phyloP scores from a whole-genome alignment of 2,329 filamentous ascomycete species.

The Alternaria incomplexa region DNA sequence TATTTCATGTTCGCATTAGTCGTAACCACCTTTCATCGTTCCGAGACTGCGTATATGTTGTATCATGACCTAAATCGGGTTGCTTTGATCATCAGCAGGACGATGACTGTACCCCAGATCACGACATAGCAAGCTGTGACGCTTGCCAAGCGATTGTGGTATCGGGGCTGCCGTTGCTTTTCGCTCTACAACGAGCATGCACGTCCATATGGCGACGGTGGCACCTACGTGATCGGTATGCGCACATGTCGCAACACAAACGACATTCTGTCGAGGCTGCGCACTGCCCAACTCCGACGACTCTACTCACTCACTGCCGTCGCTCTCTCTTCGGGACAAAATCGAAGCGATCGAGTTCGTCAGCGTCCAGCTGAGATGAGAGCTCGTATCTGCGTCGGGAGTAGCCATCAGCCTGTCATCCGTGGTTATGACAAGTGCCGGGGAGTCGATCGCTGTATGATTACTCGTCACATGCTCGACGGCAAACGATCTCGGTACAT shows the following conservation, averaged over 20 bases:
- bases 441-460: slow-evolving; percentile 5
- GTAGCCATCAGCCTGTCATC: slow-evolving; percentile 15
- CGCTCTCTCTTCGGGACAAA: neutral
- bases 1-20: slow-evolving; percentile 5
- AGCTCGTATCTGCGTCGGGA: slow-evolving; percentile 16
- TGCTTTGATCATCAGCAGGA: slow-evolving; percentile 11
- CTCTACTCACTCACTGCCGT: neutral
- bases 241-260: neutral
- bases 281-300: neutral
- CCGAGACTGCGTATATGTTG: slow-evolving; percentile 7
- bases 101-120: slow-evolving; percentile 16
- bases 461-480: slow-evolving; percentile 2
- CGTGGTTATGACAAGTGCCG: slow-evolving; percentile 5
- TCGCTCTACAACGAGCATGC: slow-evolving; percentile 20
- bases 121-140: neutral
- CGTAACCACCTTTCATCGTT: slow-evolving; percentile 14
- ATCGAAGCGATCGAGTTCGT: slow-evolving; percentile 1
- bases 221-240: slow-evolving; percentile 6
- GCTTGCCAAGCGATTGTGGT: neutral
- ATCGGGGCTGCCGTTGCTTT: slow-evolving; percentile 17
- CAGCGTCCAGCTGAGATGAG: slow-evolving; percentile 7
- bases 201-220: slow-evolving; percentile 9
- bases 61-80: slow-evolving; percentile 12
- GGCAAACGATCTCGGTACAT: slow-evolving; percentile 1
- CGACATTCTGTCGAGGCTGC: neutral